Evolutionary conservation across 129 eudicot species (phyloP).

Genomic region (Tagetes patula): DNA sequence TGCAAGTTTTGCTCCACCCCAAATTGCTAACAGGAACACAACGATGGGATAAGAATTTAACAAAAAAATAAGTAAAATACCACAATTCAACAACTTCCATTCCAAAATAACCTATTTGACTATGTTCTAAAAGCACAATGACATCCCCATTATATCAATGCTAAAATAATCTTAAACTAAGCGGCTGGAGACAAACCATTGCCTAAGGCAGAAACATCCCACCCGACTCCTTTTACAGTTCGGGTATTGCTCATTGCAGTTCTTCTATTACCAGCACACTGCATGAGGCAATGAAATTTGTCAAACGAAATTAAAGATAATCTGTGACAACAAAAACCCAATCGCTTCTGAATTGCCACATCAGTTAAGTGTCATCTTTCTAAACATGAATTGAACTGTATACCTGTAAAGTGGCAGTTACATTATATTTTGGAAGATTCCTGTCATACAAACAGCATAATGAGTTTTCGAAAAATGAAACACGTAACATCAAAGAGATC

Average conservation of each 20-base stretch:
- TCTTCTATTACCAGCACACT: conserved; percentile 99
- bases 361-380: not conserved
- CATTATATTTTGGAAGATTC: conserved; percentile 82
- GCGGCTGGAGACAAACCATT: conserved; percentile 58
- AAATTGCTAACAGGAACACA: conserved; percentile 61
- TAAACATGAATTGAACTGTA: not conserved
- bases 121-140: not conserved
- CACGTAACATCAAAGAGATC: not conserved
- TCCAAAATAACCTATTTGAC: not conserved
- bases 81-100: not conserved
- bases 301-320: conserved; percentile 3
- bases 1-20: conserved; percentile 96
- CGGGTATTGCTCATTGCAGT: conserved; percentile 96
- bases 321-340: not conserved
- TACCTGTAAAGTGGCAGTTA: conserved; percentile 91
- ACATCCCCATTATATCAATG: not conserved
- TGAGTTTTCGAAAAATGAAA: not conserved
- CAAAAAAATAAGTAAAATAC: not conserved
- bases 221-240: conserved; percentile 97
- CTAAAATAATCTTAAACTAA: not conserved
- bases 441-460: conserved; percentile 44
- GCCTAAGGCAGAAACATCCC: conserved; percentile 93
- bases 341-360: not conserved
- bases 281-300: conserved; percentile 23
- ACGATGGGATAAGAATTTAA: conserved; percentile 3